Conservation (phyloP, 257 asterid genomes). For the Solanum piurae region DNA sequence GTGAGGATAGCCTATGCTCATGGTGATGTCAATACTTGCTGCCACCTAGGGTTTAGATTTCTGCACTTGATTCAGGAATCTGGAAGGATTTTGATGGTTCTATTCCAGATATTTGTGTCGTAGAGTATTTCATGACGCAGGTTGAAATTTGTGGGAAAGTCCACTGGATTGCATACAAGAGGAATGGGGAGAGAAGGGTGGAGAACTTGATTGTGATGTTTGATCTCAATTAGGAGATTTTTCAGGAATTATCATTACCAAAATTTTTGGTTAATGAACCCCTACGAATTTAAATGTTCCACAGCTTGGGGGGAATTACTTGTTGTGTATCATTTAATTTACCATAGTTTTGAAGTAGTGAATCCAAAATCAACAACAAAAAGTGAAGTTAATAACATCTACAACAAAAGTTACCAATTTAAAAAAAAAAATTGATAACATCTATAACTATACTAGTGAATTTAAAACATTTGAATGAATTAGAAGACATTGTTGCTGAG, state of each 20-base stretch:
- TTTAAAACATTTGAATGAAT: not conserved
- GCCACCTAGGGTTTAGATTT: constrained; percentile 3
- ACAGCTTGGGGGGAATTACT: not conserved
- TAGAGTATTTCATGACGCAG: not conserved
- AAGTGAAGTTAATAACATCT: not conserved
- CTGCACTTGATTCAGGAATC: not conserved
- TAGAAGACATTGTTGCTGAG: not conserved
- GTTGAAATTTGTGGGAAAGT: not conserved
- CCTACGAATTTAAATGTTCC: not conserved
- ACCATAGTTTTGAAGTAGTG: not conserved
- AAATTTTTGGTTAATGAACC: not conserved
- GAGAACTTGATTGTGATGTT: constrained; percentile 7
- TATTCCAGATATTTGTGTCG: not conserved
- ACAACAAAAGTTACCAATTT: not conserved
- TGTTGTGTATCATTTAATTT: not conserved
- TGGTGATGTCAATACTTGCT: not conserved
- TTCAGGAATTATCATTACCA: not conserved
- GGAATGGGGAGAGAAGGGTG: not conserved
- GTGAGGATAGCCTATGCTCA: constrained; percentile 5
- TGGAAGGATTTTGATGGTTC: not conserved
- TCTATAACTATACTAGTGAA: not conserved
- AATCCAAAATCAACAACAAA: not conserved
- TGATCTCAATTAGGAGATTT: not conserved
- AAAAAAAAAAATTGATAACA: not conserved
- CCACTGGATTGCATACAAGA: not conserved